phyloP scores from a whole-genome alignment of 148 eudicot genomes.

The Rhododendron molle region DNA sequence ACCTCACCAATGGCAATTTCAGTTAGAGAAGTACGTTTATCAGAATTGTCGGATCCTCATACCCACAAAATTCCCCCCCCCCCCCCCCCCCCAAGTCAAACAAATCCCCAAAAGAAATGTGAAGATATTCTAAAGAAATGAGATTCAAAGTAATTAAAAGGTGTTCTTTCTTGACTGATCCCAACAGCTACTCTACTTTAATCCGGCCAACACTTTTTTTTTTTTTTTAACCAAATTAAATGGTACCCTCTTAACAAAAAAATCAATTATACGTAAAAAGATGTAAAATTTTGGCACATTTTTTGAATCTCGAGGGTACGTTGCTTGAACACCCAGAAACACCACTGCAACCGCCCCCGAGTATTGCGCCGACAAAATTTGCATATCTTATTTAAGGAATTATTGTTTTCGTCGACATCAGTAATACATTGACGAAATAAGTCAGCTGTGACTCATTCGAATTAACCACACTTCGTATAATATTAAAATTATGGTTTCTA shows the following conservation, averaged over 20 bases:
- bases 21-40: slow-evolving; percentile 30
- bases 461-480: not conserved
- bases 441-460: not conserved
- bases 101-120: not conserved
- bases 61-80: not conserved
- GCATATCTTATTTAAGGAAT: not conserved
- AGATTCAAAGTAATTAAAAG: not conserved
- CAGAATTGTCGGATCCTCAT: slow-evolving; percentile 9
- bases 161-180: not conserved
- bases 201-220: not conserved
- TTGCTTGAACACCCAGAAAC: not conserved
- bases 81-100: not conserved
- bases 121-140: not conserved
- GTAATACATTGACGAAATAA: no score
- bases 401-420: no score
- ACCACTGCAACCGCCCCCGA: not conserved
- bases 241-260: not conserved
- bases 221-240: not conserved
- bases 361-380: not conserved
- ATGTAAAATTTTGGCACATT: not conserved
- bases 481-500: not conserved
- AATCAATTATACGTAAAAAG: not conserved
- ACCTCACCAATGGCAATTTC: slow-evolving; percentile 31
- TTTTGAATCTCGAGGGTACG: no score
- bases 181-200: not conserved